Percentiles rank a stretch among this genome's conserved stretches.
Conservation (phyloP, 164 flowering plant genomes). For the Vitis rupestris region DNA sequence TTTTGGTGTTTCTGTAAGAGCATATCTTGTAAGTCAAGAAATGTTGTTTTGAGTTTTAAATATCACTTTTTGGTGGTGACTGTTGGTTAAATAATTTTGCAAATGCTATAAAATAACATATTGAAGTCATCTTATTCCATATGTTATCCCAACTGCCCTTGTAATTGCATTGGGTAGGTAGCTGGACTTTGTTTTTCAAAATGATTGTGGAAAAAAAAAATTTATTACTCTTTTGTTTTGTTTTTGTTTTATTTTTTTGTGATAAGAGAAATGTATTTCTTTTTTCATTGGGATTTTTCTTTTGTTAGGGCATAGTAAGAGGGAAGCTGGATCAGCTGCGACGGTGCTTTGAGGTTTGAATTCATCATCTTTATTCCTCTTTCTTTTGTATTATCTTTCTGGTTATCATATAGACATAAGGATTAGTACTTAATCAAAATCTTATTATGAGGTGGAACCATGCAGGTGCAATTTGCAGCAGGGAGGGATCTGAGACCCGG, state of each 20-base stretch:
- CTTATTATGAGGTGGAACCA: neutral
- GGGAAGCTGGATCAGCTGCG: constrained; percentile 95
- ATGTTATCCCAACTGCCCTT: neutral
- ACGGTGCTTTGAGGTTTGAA: constrained; percentile 90
- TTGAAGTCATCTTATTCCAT: neutral
- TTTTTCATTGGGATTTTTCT: constrained; percentile 2
- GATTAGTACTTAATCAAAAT: neutral
- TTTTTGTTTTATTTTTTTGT: neutral
- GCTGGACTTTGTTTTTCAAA: too few species aligned
- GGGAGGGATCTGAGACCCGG: constrained; percentile 96
- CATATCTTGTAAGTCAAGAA: neutral
- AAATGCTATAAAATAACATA: neutral
- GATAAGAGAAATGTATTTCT: neutral
- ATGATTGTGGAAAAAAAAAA: too few species aligned
- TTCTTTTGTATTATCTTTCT: neutral
- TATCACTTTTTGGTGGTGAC: neutral
- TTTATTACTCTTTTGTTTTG: too few species aligned
- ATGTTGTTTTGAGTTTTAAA: neutral
- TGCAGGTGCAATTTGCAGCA: constrained; percentile 98
- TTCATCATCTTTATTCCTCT: constrained; percentile 4
- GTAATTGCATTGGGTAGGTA: neutral
- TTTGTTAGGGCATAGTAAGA: constrained; percentile 80
- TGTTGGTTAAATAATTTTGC: too few species aligned
- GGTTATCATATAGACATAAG: neutral
- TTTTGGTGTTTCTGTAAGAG: neutral